Conservation (phyloP, 202 grass and related monocot species). For the Saccharum hybrid region DNA sequence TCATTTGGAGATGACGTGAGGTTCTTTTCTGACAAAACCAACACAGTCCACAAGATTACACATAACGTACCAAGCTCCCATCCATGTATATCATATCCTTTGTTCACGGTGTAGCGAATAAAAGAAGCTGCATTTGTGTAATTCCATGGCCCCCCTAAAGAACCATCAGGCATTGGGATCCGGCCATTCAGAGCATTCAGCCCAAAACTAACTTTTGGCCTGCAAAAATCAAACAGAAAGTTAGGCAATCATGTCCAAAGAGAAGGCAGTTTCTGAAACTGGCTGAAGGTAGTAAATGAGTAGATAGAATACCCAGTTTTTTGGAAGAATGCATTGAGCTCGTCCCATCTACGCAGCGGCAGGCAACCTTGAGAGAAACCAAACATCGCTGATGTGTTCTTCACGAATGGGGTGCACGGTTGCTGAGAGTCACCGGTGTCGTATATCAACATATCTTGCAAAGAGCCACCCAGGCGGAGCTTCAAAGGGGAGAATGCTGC, state of each 20-base stretch:
- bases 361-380: constrained; percentile 67
- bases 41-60: background rate
- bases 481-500: constrained; percentile 73
- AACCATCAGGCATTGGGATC: constrained; percentile 64
- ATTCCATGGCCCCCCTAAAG: constrained; percentile 76
- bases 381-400: constrained; percentile 62
- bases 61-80: constrained; percentile 70
- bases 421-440: constrained; percentile 36
- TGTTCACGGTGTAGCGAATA: constrained; percentile 59
- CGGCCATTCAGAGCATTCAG: constrained; percentile 73
- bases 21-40: constrained; percentile 6
- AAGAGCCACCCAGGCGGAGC: constrained; percentile 65
- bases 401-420: constrained; percentile 54
- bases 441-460: constrained; percentile 69
- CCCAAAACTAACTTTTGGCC: constrained; percentile 61
- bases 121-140: constrained; percentile 73
- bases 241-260: background rate
- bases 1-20: constrained; percentile 14
- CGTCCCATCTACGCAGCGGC: constrained; percentile 74
- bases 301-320: constrained; percentile 51
- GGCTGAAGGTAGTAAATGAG: background rate
- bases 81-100: constrained; percentile 66
- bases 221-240: constrained; percentile 9
- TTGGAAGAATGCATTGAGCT: constrained; percentile 62
- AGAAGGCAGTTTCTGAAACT: background rate